Percentiles rank a stretch among this genome's conserved stretches.
Evolutionary conservation across 768 basidiomycete species (phyloP).

Genomic region (Chalciporus chontae): DNA sequence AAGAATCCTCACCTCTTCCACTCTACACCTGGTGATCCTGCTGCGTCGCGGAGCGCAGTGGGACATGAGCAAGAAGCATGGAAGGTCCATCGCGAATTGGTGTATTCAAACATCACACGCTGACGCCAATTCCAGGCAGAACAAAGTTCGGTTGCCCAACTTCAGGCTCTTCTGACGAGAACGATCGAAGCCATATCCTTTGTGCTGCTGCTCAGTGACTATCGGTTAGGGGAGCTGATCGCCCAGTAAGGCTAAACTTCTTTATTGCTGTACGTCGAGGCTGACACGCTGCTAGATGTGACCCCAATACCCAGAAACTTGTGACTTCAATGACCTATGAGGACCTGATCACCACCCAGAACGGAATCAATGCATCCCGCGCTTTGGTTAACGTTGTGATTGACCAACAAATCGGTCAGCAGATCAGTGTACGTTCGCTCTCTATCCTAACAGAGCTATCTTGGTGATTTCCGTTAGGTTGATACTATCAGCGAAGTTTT

Average conservation of each 20-base stretch:
- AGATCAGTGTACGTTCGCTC: constrained; percentile 71
- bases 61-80: constrained; percentile 82
- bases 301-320: constrained; percentile 63
- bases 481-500: constrained; percentile 95
- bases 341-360: constrained; percentile 78
- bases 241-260: constrained; percentile 52
- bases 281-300: constrained; percentile 51
- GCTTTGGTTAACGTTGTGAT: constrained; percentile 93
- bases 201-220: constrained; percentile 87
- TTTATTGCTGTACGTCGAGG: not conserved
- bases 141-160: constrained; percentile 74
- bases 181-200: constrained; percentile 95
- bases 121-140: constrained; percentile 55
- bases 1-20: constrained; percentile 86
- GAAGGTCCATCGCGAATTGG: constrained; percentile 51
- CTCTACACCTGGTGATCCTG: constrained; percentile 68
- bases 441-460: not conserved
- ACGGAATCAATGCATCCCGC: constrained; percentile 85
- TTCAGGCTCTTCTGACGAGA: constrained; percentile 71
- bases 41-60: constrained; percentile 49
- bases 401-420: constrained; percentile 96
- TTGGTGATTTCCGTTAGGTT: constrained; percentile 50
- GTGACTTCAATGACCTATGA: constrained; percentile 76
- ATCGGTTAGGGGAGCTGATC: constrained; percentile 82
- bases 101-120: not conserved